A percentile compares a stretch with the other conserved stretches of the same genome.
phyloP scores from a whole-genome alignment of 352 stramenopile species.

The Phytopythium boreale region DNA sequence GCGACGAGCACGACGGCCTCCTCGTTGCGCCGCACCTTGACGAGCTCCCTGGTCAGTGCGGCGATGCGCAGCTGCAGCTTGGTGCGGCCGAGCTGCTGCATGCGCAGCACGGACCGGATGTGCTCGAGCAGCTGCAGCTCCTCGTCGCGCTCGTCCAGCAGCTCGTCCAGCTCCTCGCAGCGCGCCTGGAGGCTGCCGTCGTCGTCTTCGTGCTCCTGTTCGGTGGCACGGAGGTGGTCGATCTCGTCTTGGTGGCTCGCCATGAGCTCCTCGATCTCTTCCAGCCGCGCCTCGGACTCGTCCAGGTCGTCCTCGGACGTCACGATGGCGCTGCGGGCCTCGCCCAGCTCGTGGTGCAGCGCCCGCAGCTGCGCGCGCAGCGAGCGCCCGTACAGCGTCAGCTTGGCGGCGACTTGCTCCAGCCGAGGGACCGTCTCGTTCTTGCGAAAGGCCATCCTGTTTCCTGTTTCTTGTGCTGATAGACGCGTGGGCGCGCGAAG shows the following conservation, averaged over 20 bases:
- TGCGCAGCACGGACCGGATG: slow-evolving; percentile 43
- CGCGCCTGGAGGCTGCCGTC: slow-evolving; percentile 30
- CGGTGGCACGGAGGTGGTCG: slow-evolving; percentile 17
- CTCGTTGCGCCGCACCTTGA: slow-evolving; percentile 39
- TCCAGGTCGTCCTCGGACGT: slow-evolving; percentile 51
- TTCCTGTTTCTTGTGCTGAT: not conserved
- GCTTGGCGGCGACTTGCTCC: slow-evolving; percentile 42
- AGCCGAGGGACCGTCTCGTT: slow-evolving; percentile 19
- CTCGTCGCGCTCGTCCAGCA: slow-evolving; percentile 58
- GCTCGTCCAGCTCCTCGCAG: slow-evolving; percentile 47
- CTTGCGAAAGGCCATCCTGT: slow-evolving; percentile 3
- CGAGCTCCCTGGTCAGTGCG: slow-evolving; percentile 37
- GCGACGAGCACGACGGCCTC: slow-evolving; percentile 47
- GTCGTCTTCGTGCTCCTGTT: slow-evolving; percentile 15
- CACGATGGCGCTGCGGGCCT: slow-evolving; percentile 33
- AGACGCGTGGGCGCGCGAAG: no score
- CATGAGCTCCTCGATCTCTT: slow-evolving; percentile 67
- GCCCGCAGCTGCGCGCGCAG: slow-evolving; percentile 38
- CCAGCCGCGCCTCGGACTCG: slow-evolving; percentile 44
- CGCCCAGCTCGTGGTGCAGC: slow-evolving; percentile 30
- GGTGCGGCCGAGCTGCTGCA: slow-evolving; percentile 33
- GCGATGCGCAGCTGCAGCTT: slow-evolving; percentile 45
- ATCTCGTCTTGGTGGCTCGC: slow-evolving; percentile 48
- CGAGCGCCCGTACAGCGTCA: slow-evolving; percentile 42
- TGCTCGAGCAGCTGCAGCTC: slow-evolving; percentile 53